Evolutionary conservation across 2,329 filamentous ascomycete genomes (phyloP).

Genomic region (Pestalotiopsis sp.): DNA sequence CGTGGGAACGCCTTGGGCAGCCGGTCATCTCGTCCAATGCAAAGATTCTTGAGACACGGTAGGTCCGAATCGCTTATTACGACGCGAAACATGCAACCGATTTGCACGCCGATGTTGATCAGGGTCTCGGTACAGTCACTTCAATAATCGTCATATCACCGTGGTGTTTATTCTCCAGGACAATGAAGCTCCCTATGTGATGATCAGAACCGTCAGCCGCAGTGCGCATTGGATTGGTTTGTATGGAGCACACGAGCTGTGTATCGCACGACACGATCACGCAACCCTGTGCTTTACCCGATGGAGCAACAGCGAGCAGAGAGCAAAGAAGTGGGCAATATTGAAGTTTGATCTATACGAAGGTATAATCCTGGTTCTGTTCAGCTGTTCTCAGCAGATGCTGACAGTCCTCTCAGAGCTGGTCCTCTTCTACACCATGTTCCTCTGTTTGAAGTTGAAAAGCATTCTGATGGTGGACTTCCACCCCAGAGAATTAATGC

Average conservation of each 20-base stretch:
- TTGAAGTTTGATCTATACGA: constrained; percentile 64
- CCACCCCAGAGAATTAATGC: constrained; percentile 46
- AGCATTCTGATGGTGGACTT: constrained; percentile 48
- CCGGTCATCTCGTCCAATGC: constrained; percentile 48
- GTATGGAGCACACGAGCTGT: constrained; percentile 57
- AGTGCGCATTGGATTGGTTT: constrained; percentile 49
- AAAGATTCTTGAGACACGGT: constrained; percentile 59
- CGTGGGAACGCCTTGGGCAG: constrained; percentile 39
- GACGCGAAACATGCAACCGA: neutral
- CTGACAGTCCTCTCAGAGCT: constrained; percentile 46
- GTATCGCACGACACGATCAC: constrained; percentile 50
- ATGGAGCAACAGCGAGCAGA: constrained; percentile 48
- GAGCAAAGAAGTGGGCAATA: constrained; percentile 55
- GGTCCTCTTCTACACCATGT: constrained; percentile 61
- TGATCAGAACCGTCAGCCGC: constrained; percentile 45
- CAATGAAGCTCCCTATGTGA: constrained; percentile 47
- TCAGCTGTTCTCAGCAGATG: constrained; percentile 11
- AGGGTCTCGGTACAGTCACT: constrained; percentile 39
- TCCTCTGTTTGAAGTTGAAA: constrained; percentile 57
- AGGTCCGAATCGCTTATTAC: constrained; percentile 19
- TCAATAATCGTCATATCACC: constrained; percentile 58
- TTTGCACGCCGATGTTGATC: neutral
- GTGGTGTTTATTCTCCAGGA: constrained; percentile 54
- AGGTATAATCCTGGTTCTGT: constrained; percentile 40
- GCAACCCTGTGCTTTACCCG: constrained; percentile 50